Conservation (phyloP, 2,329 filamentous ascomycete genomes). For the Cryphonectria parasitica region DNA sequence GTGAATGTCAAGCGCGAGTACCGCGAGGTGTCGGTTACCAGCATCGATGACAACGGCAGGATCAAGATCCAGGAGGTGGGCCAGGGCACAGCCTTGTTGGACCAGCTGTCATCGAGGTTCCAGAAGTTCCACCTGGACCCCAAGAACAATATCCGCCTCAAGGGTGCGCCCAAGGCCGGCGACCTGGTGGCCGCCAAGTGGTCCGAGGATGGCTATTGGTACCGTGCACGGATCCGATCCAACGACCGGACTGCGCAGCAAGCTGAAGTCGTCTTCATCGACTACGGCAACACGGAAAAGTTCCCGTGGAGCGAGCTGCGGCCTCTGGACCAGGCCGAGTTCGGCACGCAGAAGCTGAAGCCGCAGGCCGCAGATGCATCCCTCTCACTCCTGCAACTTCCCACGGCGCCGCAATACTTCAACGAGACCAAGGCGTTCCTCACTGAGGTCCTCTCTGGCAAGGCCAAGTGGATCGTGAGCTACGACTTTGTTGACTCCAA, state of each 20-base stretch:
- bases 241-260: constrained; percentile 91
- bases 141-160: constrained; percentile 74
- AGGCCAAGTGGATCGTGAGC: constrained; percentile 77
- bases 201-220: constrained; percentile 88
- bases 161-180: constrained; percentile 82
- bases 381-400: constrained; percentile 88
- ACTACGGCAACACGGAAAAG: constrained; percentile 94
- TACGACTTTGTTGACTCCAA: constrained; percentile 81
- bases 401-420: constrained; percentile 80
- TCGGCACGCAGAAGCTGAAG: constrained; percentile 80
- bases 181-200: constrained; percentile 92
- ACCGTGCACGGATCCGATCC: constrained; percentile 85
- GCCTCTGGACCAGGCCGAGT: constrained; percentile 77
- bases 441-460: constrained; percentile 72
- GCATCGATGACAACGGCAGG: constrained; percentile 80
- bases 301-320: constrained; percentile 84
- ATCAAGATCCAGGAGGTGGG: constrained; percentile 93
- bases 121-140: constrained; percentile 86
- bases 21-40: constrained; percentile 89
- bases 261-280: constrained; percentile 90
- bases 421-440: constrained; percentile 78
- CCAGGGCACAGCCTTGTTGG: constrained; percentile 80
- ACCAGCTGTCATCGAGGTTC: constrained; percentile 89
- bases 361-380: constrained; percentile 86
- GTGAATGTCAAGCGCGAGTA: constrained; percentile 80